Base-by-base conservation (phyloP, 2,329 filamentous ascomycete genomes). In the Verticillium tricorpus region DNA sequence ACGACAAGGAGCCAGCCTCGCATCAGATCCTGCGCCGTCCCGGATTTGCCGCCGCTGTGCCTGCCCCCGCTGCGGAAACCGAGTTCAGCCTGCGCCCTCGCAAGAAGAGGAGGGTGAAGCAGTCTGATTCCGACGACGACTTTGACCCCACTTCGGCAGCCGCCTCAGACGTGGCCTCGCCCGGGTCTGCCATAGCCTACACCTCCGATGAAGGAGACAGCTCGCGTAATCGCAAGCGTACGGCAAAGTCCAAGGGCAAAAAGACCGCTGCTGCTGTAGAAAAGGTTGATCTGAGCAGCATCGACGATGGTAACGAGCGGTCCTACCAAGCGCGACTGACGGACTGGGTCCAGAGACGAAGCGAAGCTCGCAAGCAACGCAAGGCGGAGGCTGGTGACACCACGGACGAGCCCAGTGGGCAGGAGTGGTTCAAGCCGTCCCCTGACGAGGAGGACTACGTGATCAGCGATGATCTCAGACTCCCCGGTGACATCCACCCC, bases 401-500 rank as follows among this genome's bases (percentile, higher is more conserved):
- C 9, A 72, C 77, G 12, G 76, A 81, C 5, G 78, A 79, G 31
- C 78, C 80, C 17, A 74, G 76, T 1, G 74, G 76, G 17, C 81
- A 81, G 11, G 85, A 99, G 76, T 97, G 93, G 89, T 87, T 91
- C 67, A 89, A 92, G 69, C 91, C 93, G 5, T 93, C 96, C 67
- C 96, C 95, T 0, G 91, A 90, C 40, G 85, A 90, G 40, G 81
- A 90, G 0, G 93, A 97, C 72, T 85, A 91, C 57, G 77, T 83
- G 5, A 87, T 97, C 58, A 88, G 90, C 59, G 89, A 91, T 45
- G 89, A 86, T 3, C 86, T 96, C 61, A 90, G 85, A 59, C 81
- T 99, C 5, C 95, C 95, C 1, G 95, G 95, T 2, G 95, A 99
- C 69, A 94, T 99, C 8, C 93, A 91, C 67, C 92, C 93, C 0